Percentiles rank a stretch among this genome's conserved stretches.
Conservation (phyloP, 352 stramenopile species). For the Phytophthora colocasiae region DNA sequence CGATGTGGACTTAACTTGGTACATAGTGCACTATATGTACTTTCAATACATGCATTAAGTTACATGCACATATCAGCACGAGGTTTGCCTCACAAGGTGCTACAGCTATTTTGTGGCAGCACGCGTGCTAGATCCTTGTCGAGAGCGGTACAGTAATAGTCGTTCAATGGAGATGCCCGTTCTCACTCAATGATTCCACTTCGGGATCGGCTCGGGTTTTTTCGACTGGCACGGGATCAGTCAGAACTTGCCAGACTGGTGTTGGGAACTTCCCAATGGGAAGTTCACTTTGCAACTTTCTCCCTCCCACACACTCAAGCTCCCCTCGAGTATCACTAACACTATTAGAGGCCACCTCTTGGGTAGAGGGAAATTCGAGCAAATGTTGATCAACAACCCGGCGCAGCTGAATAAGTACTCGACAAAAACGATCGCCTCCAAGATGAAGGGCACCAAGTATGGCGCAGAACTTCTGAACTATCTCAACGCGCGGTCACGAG, state of each 20-base stretch:
- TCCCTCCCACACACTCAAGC: background rate
- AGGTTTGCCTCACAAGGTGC: too few species aligned
- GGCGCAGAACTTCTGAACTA: background rate
- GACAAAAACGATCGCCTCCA: background rate
- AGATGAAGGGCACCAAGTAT: background rate
- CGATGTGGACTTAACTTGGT: too few species aligned
- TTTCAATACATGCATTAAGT: too few species aligned
- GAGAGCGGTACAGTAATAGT: too few species aligned
- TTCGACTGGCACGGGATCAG: too few species aligned
- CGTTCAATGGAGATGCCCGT: too few species aligned
- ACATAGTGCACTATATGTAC: too few species aligned
- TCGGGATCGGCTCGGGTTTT: background rate
- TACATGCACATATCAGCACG: too few species aligned
- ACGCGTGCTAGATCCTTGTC: too few species aligned
- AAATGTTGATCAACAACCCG: background rate
- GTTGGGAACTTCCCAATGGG: too few species aligned
- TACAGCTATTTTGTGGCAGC: too few species aligned
- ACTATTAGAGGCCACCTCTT: background rate
- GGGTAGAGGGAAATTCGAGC: background rate
- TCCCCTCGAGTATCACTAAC: background rate
- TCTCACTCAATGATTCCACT: background rate
- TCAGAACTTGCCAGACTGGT: too few species aligned
- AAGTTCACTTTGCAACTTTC: constrained; percentile 7
- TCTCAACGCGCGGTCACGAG: background rate
- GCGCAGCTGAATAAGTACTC: background rate